Percentiles rank a stretch among this genome's conserved stretches.
These are phyloP conservation scores for Polyporus tsugae DNA, from an alignment of 1,284 basidiomycete species.

Conservation along the genomic window DNA sequence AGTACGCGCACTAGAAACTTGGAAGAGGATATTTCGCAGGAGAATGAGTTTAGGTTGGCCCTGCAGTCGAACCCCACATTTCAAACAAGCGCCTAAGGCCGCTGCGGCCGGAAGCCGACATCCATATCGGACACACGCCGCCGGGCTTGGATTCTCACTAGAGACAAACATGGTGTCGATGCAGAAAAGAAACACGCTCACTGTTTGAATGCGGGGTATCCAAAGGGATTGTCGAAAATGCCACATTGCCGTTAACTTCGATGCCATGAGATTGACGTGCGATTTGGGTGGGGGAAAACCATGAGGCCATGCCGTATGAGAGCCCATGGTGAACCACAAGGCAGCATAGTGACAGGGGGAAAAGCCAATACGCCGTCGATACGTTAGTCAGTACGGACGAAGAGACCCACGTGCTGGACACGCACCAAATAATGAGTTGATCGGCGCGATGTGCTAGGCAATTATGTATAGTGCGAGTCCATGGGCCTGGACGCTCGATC, in stretches of 20 bases:
- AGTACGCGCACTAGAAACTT: neutral
- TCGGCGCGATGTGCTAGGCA: constrained; percentile 7
- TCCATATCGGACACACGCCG: neutral
- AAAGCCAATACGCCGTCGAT: constrained; percentile 26
- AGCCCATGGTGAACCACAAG: constrained; percentile 20
- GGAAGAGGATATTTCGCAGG: neutral
- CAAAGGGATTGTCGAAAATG: neutral
- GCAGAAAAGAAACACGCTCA: neutral
- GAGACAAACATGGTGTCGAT: neutral
- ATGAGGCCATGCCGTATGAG: constrained; percentile 22
- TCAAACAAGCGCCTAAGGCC: neutral
- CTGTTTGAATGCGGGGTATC: constrained; percentile 1
- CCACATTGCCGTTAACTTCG: constrained; percentile 8
- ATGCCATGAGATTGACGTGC: constrained; percentile 25
- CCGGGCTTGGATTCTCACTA: neutral
- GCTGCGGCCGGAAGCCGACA: neutral
- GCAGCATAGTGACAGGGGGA: constrained; percentile 20
- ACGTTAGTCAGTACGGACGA: constrained; percentile 12
- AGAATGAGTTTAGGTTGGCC: neutral
- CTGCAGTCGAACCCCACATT: neutral
- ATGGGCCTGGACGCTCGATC: constrained; percentile 6
- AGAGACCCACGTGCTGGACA: neutral
- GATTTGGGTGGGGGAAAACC: constrained; percentile 16
- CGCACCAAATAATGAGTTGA: constrained; percentile 14
- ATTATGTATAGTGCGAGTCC: constrained; percentile 5